Percentiles rank a stretch among this genome's conserved stretches.
Conservation (phyloP, 768 basidiomycete species). For the Melanogaster broomeanus region DNA sequence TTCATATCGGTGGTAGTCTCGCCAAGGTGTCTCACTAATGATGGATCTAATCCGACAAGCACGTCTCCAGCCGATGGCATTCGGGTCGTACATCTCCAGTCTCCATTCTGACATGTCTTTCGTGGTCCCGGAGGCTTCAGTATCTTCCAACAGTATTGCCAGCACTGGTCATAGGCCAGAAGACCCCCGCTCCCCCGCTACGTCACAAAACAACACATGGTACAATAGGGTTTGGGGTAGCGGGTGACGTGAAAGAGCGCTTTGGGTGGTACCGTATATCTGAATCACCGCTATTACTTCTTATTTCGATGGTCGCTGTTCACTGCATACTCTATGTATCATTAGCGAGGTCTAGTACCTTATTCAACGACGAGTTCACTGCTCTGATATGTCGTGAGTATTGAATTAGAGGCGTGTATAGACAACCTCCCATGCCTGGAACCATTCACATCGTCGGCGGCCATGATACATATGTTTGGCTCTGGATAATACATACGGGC, state of each 20-base stretch:
- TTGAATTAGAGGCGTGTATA: not conserved
- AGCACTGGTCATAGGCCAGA: constrained; percentile 19
- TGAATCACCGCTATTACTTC: constrained; percentile 14
- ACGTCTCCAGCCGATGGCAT: constrained; percentile 53
- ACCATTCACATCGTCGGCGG: constrained; percentile 11
- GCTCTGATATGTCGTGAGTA: constrained; percentile 7
- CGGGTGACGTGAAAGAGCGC: constrained; percentile 5
- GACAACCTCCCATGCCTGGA: not conserved
- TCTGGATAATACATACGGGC: not conserved
- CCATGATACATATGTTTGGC: constrained; percentile 8
- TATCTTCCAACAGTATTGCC: constrained; percentile 11
- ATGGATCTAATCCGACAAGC: constrained; percentile 79
- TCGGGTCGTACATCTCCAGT: constrained; percentile 39
- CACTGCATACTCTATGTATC: constrained; percentile 29
- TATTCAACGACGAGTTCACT: constrained; percentile 5
- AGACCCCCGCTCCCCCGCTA: constrained; percentile 2
- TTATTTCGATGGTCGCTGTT: constrained; percentile 9
- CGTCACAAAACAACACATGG: constrained; percentile 23
- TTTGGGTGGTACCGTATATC: constrained; percentile 19
- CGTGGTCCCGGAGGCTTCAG: constrained; percentile 20
- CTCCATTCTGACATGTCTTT: constrained; percentile 36
- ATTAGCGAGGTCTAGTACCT: constrained; percentile 31
- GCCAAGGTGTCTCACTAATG: constrained; percentile 85
- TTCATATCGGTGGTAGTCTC: constrained; percentile 52
- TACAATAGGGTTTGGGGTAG: constrained; percentile 26